Percentiles rank a stretch among this genome's conserved stretches.
These are phyloP conservation scores for Jatropha podagrica DNA, from an alignment of 441 rosid species.

Conservation along the genomic window DNA sequence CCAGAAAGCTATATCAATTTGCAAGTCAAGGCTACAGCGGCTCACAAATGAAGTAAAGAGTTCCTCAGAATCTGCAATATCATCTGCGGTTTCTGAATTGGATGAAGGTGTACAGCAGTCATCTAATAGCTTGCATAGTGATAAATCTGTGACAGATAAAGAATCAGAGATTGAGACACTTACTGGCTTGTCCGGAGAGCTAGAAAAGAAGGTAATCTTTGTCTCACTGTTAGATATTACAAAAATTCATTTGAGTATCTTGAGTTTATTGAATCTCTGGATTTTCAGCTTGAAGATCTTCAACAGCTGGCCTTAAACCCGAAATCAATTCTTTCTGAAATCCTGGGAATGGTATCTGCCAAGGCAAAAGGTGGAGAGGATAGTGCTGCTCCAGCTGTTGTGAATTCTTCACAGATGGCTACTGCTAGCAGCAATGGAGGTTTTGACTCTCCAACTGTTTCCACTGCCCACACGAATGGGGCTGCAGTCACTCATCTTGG, in stretches of 20 bases:
- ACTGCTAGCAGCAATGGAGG: constrained; percentile 39
- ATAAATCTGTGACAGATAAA: constrained; percentile 47
- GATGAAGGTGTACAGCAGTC: constrained; percentile 55
- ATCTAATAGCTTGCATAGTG: constrained; percentile 45
- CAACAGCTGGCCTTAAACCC: constrained; percentile 68
- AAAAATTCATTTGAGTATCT: background rate
- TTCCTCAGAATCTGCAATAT: constrained; percentile 44
- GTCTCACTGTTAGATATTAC: background rate
- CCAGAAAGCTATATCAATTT: constrained; percentile 71
- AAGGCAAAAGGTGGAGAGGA: constrained; percentile 45
- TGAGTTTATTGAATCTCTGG: constrained; percentile 21
- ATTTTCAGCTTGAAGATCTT: constrained; percentile 89
- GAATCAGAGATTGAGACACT: constrained; percentile 73
- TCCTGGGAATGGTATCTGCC: constrained; percentile 62
- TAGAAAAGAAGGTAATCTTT: constrained; percentile 76
- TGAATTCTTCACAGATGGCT: constrained; percentile 67
- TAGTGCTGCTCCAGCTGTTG: constrained; percentile 35
- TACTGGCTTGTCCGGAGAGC: constrained; percentile 64
- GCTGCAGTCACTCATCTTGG: constrained; percentile 75
- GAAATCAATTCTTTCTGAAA: constrained; percentile 62
- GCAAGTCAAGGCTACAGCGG: constrained; percentile 66
- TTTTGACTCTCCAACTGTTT: constrained; percentile 65
- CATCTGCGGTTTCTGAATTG: constrained; percentile 49
- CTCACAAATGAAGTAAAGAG: constrained; percentile 55
- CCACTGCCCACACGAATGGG: constrained; percentile 74